Evolutionary conservation across 495 filamentous ascomycete species (phyloP).

Genomic region (Hypoxylon lenormandii): DNA sequence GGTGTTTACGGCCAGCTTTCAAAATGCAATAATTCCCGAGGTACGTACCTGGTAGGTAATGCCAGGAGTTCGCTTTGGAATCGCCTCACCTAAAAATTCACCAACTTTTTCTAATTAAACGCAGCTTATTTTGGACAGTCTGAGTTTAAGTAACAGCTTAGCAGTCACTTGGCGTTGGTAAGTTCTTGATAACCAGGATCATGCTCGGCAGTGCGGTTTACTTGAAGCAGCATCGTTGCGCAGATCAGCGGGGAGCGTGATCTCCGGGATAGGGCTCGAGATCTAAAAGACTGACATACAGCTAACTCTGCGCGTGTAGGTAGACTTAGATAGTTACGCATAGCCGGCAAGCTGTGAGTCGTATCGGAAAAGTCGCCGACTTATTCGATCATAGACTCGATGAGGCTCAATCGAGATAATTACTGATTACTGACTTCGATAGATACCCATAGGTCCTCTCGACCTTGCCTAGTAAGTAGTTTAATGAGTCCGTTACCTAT

Average conservation of each 20-base stretch:
- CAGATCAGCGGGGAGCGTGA: slow-evolving; percentile 40
- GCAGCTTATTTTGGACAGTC: not conserved
- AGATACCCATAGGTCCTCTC: slow-evolving; percentile 1
- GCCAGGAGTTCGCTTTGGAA: not conserved
- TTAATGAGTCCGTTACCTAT: slow-evolving; percentile 13
- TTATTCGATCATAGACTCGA: not conserved
- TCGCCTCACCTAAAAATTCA: not conserved
- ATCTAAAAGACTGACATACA: not conserved
- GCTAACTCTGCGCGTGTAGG: no score
- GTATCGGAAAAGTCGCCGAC: slow-evolving; percentile 1
- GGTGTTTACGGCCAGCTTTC: not conserved
- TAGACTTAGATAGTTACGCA: not conserved
- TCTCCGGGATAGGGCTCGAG: slow-evolving; percentile 31
- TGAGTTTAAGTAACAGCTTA: not conserved
- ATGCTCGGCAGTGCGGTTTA: slow-evolving; percentile 21
- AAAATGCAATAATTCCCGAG: not conserved
- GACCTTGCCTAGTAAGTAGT: not conserved
- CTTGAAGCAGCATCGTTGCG: slow-evolving; percentile 26
- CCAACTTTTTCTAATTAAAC: not conserved
- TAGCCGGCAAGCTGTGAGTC: slow-evolving; percentile 4
- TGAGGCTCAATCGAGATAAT: not conserved
- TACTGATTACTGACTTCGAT: no score
- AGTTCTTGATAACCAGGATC: slow-evolving; percentile 18
- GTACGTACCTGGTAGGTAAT: no score
- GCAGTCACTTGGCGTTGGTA: not conserved